Conservation (phyloP, 108 stramenopile genomes). For the Skeletonema costatum region DNA sequence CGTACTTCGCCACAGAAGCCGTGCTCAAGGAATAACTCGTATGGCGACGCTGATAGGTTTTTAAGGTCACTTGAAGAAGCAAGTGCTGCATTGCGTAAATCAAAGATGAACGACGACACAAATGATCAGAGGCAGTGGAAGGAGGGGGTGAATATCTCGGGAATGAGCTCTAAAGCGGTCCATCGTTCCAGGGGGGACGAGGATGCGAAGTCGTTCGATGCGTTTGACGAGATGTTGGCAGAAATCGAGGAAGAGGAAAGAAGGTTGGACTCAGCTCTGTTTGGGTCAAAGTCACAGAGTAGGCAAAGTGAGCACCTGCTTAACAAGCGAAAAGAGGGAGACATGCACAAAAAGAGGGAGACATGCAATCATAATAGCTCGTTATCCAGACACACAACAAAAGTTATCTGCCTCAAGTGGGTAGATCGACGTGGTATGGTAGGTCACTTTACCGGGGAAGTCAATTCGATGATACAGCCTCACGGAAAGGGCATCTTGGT, state of each 20-base stretch:
- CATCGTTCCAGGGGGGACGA: neutral
- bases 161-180: neutral
- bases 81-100: neutral
- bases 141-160: neutral
- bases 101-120: too few species aligned
- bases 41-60: neutral
- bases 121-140: neutral
- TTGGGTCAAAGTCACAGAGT: neutral
- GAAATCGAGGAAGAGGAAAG: neutral
- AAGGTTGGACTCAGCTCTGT: neutral
- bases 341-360: neutral
- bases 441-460: neutral
- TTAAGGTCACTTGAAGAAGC: neutral
- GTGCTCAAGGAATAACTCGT: neutral
- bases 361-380: neutral
- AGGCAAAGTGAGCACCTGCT: too few species aligned
- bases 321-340: neutral
- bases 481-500: neutral
- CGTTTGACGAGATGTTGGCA: neutral
- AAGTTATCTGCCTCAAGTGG: neutral
- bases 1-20: neutral
- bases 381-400: neutral
- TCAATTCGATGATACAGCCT: neutral
- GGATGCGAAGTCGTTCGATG: neutral
- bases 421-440: neutral